Conservation (phyloP, 2,329 filamentous ascomycete species). For the Sclerotinia glacialis region DNA sequence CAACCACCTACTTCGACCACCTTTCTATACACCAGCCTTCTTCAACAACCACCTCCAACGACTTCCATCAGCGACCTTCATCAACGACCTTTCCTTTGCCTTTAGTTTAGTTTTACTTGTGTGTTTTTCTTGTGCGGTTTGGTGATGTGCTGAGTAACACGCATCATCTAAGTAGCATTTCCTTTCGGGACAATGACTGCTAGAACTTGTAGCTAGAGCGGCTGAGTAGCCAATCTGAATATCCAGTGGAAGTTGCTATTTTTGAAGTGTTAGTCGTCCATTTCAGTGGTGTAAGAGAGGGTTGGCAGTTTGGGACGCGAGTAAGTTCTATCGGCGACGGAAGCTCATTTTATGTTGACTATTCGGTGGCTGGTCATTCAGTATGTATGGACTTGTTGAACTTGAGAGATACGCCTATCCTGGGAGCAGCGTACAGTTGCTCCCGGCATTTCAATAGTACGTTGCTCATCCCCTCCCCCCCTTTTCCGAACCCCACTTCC, state of each 20-base stretch:
- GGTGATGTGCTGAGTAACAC: slow-evolving; percentile 2
- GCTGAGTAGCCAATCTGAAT: slow-evolving; percentile 15
- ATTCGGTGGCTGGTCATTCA: slow-evolving; percentile 10
- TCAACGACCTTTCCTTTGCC: neutral
- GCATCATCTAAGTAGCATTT: neutral
- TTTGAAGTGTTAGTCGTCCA: neutral
- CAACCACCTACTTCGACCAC: no score
- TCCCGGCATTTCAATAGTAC: slow-evolving; percentile 10
- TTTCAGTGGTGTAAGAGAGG: slow-evolving; percentile 12
- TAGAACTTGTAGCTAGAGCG: slow-evolving; percentile 12
- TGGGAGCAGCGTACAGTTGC: slow-evolving; percentile 14
- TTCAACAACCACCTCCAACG: neutral
- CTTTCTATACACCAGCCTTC: no score
- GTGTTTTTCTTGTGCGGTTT: neutral
- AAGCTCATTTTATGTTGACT: slow-evolving; percentile 6
- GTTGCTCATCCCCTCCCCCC: neutral
- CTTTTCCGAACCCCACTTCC: neutral
- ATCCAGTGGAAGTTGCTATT: slow-evolving; percentile 5
- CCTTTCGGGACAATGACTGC: neutral
- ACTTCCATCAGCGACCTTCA: neutral
- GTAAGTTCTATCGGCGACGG: slow-evolving; percentile 14
- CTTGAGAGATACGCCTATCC: slow-evolving; percentile 9
- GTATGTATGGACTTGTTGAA: slow-evolving; percentile 15
- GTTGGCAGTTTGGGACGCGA: slow-evolving; percentile 11
- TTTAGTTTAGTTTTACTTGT: neutral